These are phyloP conservation scores for Yarrowia bubula DNA, from an alignment of 805 yeast genomes.

Conservation along the genomic window DNA sequence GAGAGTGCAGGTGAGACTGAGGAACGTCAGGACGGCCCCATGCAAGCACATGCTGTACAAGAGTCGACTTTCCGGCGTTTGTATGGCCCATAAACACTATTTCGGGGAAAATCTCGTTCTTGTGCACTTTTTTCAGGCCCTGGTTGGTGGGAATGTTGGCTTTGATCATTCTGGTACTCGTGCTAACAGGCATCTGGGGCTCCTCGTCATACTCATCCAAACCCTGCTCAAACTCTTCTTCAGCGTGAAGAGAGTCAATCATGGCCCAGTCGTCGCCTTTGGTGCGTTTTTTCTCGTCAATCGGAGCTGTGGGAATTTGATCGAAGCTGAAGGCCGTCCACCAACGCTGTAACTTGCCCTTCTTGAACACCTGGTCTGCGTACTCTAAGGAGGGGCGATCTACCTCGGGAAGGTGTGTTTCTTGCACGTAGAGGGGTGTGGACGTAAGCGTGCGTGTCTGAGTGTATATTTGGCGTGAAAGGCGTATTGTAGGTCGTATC, in stretches of 20 bases:
- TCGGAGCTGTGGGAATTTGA: constrained; percentile 25
- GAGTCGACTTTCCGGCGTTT: constrained; percentile 82
- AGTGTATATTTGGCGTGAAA: not conserved
- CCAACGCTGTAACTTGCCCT: constrained; percentile 15
- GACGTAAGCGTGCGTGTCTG: constrained; percentile 4
- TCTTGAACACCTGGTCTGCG: constrained; percentile 21
- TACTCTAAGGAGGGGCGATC: constrained; percentile 4
- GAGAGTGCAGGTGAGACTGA: constrained; percentile 50
- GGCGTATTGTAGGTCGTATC: not conserved
- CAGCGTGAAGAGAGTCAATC: constrained; percentile 5
- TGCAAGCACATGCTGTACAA: constrained; percentile 42
- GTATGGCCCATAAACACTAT: constrained; percentile 75
- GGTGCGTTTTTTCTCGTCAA: not conserved
- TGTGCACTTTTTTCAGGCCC: constrained; percentile 21
- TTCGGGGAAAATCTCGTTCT: constrained; percentile 55
- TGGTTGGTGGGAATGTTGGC: constrained; percentile 24
- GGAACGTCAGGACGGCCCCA: constrained; percentile 21
- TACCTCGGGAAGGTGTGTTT: not conserved
- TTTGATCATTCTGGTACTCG: constrained; percentile 6
- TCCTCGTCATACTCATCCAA: not conserved
- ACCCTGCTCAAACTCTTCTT: constrained; percentile 8
- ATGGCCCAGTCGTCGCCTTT: constrained; percentile 19
- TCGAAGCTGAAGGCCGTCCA: constrained; percentile 22
- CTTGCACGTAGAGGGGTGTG: constrained; percentile 16
- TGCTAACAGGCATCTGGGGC: not conserved